Percentiles rank a stretch among this genome's conserved stretches.
Evolutionary conservation across 148 eudicot genomes (phyloP).

Genomic region (Diospyros lotus): DNA sequence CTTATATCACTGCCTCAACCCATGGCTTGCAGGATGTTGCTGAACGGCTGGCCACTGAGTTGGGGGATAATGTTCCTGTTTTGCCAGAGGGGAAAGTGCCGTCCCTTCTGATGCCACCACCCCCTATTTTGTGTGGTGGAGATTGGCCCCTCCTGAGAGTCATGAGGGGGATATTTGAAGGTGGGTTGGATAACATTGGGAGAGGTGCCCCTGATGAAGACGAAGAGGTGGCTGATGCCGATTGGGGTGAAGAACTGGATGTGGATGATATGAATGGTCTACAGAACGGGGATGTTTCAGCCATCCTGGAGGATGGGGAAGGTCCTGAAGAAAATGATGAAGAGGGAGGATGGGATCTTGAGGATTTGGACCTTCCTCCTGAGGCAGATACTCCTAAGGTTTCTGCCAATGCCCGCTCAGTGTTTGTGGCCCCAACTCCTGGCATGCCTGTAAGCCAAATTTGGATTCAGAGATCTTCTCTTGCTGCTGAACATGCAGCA

Average conservation of each 20-base stretch:
- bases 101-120: slow-evolving; percentile 59
- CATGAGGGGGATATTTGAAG: slow-evolving; percentile 63
- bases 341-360: slow-evolving; percentile 89
- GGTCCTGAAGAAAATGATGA: slow-evolving; percentile 52
- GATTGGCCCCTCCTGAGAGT: slow-evolving; percentile 80
- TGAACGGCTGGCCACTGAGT: slow-evolving; percentile 49
- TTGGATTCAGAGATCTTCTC: slow-evolving; percentile 83
- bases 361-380: slow-evolving; percentile 87
- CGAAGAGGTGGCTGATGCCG: slow-evolving; percentile 53
- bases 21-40: slow-evolving; percentile 61
- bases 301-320: slow-evolving; percentile 32
- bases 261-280: slow-evolving; percentile 41
- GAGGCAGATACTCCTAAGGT: slow-evolving; percentile 80
- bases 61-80: slow-evolving; percentile 57
- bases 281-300: slow-evolving; percentile 34
- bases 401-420: slow-evolving; percentile 39
- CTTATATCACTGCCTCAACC: slow-evolving; percentile 63
- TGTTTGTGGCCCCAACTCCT: slow-evolving; percentile 62
- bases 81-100: slow-evolving; percentile 49
- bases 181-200: slow-evolving; percentile 47
- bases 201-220: slow-evolving; percentile 47
- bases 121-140: slow-evolving; percentile 54
- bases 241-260: slow-evolving; percentile 67
- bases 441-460: slow-evolving; percentile 95
- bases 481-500: slow-evolving; percentile 94